These are phyloP conservation scores for Boletus rubroflammeus DNA, from an alignment of 768 basidiomycete genomes.

Conservation along the genomic window DNA sequence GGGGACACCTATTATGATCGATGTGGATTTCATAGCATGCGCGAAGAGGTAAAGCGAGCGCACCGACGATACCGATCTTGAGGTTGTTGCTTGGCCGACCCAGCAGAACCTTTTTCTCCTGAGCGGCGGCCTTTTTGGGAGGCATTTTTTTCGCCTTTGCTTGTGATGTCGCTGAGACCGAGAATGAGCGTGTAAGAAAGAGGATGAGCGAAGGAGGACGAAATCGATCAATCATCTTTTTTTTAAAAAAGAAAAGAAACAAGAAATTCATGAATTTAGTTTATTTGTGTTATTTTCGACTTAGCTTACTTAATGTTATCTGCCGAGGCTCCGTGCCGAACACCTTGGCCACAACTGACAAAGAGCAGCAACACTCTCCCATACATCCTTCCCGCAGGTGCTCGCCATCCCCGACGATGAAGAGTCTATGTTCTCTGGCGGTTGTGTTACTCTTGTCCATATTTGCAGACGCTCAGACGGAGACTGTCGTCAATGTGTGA, in stretches of 20 bases:
- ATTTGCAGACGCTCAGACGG: constrained; percentile 41
- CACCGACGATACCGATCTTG: constrained; percentile 98
- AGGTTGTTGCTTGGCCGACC: constrained; percentile 96
- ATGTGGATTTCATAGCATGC: neutral
- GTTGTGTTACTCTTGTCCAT: constrained; percentile 18
- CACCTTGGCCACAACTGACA: neutral
- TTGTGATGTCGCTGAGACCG: constrained; percentile 35
- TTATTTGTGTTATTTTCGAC: neutral
- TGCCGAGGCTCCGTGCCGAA: constrained; percentile 24
- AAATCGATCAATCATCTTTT: constrained; percentile 35
- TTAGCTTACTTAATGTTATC: constrained; percentile 13
- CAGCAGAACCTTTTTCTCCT: constrained; percentile 83
- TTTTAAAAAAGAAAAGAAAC: constrained; percentile 5
- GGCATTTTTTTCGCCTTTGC: constrained; percentile 72
- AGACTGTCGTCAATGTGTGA: constrained; percentile 47
- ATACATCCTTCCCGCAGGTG: neutral
- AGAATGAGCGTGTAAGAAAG: constrained; percentile 29
- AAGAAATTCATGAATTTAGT: neutral
- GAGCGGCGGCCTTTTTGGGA: constrained; percentile 75
- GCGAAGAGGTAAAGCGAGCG: constrained; percentile 23
- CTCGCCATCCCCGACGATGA: constrained; percentile 17
- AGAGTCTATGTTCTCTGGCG: constrained; percentile 7
- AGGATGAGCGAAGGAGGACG: constrained; percentile 13
- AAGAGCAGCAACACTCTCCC: neutral
- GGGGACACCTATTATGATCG: constrained; percentile 61